Evolutionary conservation across 2,329 filamentous ascomycete species (phyloP).

Genomic region (Hirsutella minnesotensis): DNA sequence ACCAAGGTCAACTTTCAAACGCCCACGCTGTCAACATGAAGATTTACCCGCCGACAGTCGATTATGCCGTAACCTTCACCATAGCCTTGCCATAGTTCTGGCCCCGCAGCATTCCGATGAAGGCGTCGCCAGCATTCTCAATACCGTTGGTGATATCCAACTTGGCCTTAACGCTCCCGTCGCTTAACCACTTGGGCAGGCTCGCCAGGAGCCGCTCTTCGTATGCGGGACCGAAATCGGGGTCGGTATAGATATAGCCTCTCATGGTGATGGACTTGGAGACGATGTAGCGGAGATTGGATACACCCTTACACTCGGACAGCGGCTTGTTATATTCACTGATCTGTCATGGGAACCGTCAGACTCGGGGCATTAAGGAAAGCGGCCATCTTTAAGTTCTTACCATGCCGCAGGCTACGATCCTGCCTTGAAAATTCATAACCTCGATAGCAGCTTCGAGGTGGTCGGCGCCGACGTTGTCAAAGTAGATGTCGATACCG

Average conservation of each 20-base stretch:
- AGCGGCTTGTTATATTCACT: slow-evolving; percentile 56
- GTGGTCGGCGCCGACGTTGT: slow-evolving; percentile 42
- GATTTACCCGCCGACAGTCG: too few species aligned
- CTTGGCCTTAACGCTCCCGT: slow-evolving; percentile 63
- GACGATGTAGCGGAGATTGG: slow-evolving; percentile 54
- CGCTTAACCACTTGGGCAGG: slow-evolving; percentile 62
- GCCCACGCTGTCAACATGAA: too few species aligned
- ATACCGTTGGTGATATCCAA: slow-evolving; percentile 61
- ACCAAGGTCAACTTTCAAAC: too few species aligned
- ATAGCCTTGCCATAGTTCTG: slow-evolving; percentile 83
- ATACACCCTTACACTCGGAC: slow-evolving; percentile 50
- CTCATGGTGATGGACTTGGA: slow-evolving; percentile 56
- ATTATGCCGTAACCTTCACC: slow-evolving; percentile 48
- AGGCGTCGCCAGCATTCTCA: slow-evolving; percentile 63
- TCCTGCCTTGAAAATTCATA: slow-evolving; percentile 52
- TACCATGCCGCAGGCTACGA: slow-evolving; percentile 53
- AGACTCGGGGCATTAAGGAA: too few species aligned
- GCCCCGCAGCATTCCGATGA: slow-evolving; percentile 64
- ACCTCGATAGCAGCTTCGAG: slow-evolving; percentile 31
- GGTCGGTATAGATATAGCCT: slow-evolving; percentile 63
- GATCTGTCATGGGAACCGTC: too few species aligned
- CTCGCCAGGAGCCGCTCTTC: slow-evolving; percentile 61
- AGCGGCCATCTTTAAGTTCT: too few species aligned
- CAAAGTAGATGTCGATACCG: slow-evolving; percentile 59
- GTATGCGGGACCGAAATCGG: slow-evolving; percentile 55